phyloP scores from a whole-genome alignment of 176 grass and related monocot genomes.

The Carex cristatella region DNA sequence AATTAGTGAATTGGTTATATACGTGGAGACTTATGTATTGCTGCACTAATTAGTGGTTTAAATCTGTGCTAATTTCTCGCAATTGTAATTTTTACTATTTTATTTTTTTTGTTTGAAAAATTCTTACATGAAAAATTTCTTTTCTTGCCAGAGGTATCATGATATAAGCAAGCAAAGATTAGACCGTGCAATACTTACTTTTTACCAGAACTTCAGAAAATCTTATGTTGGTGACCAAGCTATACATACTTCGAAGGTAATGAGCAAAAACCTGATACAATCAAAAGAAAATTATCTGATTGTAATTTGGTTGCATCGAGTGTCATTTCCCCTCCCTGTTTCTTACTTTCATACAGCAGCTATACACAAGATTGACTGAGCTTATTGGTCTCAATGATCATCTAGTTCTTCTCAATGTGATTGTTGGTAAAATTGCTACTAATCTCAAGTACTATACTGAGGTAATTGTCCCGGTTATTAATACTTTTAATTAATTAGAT shows the following conservation, averaged over 20 bases:
- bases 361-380: slow-evolving; percentile 94
- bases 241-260: slow-evolving; percentile 89
- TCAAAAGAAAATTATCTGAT: not conserved
- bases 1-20: slow-evolving; percentile 15
- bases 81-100: not conserved
- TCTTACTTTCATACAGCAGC: slow-evolving; percentile 56
- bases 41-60: not conserved
- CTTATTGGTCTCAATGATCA: slow-evolving; percentile 97
- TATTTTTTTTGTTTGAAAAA: not conserved
- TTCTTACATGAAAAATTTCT: slow-evolving; percentile 6
- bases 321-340: slow-evolving; percentile 23
- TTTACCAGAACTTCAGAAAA: slow-evolving; percentile 94
- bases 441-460: slow-evolving; percentile 93
- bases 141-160: slow-evolving; percentile 73
- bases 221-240: slow-evolving; percentile 97
- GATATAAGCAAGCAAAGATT: slow-evolving; percentile 94
- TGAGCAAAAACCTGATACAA: slow-evolving; percentile 3
- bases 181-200: slow-evolving; percentile 86
- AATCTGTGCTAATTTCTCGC: not conserved
- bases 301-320: slow-evolving; percentile 20
- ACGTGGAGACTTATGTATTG: not conserved
- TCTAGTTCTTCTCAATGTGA: slow-evolving; percentile 96
- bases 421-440: slow-evolving; percentile 95
- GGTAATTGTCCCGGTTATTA: slow-evolving; percentile 29
- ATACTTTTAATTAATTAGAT: not conserved